Base-by-base conservation (phyloP, 495 filamentous ascomycete genomes). In the Xylaria cubensis region DNA sequence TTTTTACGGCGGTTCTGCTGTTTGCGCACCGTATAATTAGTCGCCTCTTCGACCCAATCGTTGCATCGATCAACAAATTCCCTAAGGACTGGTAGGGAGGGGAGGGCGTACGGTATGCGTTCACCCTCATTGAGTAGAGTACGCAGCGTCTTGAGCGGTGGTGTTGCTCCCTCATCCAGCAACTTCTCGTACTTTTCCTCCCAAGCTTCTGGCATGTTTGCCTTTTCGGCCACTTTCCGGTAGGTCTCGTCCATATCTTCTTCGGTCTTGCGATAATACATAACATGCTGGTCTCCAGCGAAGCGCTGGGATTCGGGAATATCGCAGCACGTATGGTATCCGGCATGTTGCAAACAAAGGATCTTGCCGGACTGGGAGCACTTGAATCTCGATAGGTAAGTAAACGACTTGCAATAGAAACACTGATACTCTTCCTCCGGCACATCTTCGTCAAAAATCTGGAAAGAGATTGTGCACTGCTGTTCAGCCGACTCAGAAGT, bases 1-100 rank as follows among this genome's bases (percentile, higher is more conserved):
- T 93, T 98, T 83, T 99, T 99, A 72, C 96, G 94, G 75, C 96
- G 92, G 80, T 97, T 97, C 82, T 98, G 95, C 84, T 98, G 96
- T 84, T 99, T 99, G 63, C 96, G 92, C 72, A 95, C 94, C 74
- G 95, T 97, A 86, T 96, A 99, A 80, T 94, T 97, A 73, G 92
- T 94, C 70, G 96, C 96, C 83, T 98, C 95, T 73, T 99, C 96
- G 73, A 98, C 94, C 93, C 97, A 97, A 80, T 97, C 95, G 82
- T 97, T 96, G 84, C 95, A 97, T 75, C 92, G 91, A 75, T 97
- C 93, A 80, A 98, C 96, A 84, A 95, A 98, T 73, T 88, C 86
- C 83, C 90, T 92, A 78, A 99, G 89, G 77, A 90, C 87, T 75
- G 91, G 88, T 69, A 99, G 86, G 73, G 94, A 93, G 74, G 92